These are phyloP conservation scores for Neurospora sp. DNA, from an alignment of 495 filamentous ascomycete species.

Conservation along the genomic window DNA sequence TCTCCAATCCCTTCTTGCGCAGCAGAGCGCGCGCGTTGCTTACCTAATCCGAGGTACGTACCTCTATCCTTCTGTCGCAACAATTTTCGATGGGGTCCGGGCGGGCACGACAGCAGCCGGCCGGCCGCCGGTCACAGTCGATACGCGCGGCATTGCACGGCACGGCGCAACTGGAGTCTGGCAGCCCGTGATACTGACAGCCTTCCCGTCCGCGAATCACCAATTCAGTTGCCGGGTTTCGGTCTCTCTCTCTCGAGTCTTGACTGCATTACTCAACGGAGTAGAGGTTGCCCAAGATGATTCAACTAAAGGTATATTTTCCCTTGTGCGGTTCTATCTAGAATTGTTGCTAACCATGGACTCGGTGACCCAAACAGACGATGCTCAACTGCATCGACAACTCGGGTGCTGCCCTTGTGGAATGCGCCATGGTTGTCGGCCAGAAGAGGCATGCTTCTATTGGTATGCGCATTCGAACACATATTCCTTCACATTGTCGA, in stretches of 20 bases:
- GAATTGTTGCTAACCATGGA: slow-evolving; percentile 3
- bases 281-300: slow-evolving; percentile 55
- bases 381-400: slow-evolving; percentile 99
- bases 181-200: too few relatives aligned
- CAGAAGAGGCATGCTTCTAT: slow-evolving; percentile 86
- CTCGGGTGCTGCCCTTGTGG: slow-evolving; percentile 94
- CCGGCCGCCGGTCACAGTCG: too few relatives aligned
- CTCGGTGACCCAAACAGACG: slow-evolving; percentile 46
- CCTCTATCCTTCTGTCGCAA: too few relatives aligned
- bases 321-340: too few relatives aligned
- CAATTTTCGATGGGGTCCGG: too few relatives aligned
- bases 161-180: too few relatives aligned
- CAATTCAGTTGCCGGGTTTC: not conserved
- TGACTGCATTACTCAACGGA: not conserved
- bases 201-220: not conserved
- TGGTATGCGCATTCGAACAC: slow-evolving; percentile 45
- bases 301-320: slow-evolving; percentile 81
- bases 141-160: too few relatives aligned
- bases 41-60: slow-evolving; percentile 11
- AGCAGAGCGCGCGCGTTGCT: not conserved
- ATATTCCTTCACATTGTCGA: not conserved
- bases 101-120: too few relatives aligned
- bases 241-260: not conserved
- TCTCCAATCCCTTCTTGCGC: not conserved
- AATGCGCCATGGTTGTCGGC: slow-evolving; percentile 85